Evolutionary conservation across 139 green algal genomes (phyloP).

Genomic region (Chlorella ohadii): DNA sequence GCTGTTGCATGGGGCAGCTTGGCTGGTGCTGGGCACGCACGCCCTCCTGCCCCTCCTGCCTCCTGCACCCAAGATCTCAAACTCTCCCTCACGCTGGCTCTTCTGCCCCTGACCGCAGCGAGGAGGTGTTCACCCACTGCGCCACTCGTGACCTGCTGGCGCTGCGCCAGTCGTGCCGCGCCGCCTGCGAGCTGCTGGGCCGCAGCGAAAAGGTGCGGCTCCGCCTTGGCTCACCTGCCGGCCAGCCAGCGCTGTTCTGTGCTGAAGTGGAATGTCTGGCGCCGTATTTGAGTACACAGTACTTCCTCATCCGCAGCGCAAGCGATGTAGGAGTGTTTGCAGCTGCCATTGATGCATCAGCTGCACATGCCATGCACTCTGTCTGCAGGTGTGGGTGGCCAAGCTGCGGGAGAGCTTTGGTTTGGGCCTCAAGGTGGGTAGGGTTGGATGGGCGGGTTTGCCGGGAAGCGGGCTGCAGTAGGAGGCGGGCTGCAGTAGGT

Average conservation of each 20-base stretch:
- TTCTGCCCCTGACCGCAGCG: background rate
- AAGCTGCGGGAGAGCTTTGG: constrained; percentile 26
- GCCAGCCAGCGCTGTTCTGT: too few relatives aligned
- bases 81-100: background rate
- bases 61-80: too few relatives aligned
- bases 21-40: too few relatives aligned
- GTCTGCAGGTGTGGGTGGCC: constrained; percentile 27
- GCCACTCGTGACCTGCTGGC: constrained; percentile 7
- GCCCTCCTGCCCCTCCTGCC: too few relatives aligned
- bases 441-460: background rate
- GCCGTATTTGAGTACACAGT: too few relatives aligned
- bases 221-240: too few relatives aligned
- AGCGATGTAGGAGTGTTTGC: too few relatives aligned
- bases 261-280: too few relatives aligned
- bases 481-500: background rate
- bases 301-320: too few relatives aligned
- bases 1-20: too few relatives aligned
- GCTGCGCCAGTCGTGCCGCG: constrained; percentile 14
- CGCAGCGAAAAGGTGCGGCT: constrained; percentile 5
- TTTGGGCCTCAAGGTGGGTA: constrained; percentile 12
- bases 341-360: too few relatives aligned
- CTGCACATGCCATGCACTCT: background rate
- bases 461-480: background rate
- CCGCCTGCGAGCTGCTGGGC: background rate
- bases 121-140: constrained; percentile 32